Percentiles rank a stretch among this genome's conserved stretches.
Evolutionary conservation across 225 moss, liverwort and hornwort genomes (phyloP).

Genomic region (Marchantia paleacea): DNA sequence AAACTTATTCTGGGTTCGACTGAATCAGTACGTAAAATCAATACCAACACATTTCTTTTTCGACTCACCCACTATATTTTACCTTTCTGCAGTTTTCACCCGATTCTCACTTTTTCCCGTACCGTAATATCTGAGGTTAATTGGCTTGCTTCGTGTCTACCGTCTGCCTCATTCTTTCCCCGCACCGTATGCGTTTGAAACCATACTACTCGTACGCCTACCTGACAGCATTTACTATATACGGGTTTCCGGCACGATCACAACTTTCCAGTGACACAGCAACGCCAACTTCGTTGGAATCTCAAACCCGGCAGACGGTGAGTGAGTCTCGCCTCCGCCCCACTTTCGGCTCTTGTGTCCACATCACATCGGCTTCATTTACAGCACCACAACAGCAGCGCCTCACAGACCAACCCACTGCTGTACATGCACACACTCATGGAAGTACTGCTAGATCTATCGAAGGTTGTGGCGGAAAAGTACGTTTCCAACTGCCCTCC

Average conservation of each 20-base stretch:
- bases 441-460: no score
- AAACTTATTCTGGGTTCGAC: neutral
- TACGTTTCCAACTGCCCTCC: no score
- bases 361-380: neutral
- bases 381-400: no score
- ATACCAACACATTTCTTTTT: no score
- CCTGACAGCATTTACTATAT: neutral
- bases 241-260: neutral
- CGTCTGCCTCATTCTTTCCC: neutral
- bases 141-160: no score
- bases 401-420: neutral
- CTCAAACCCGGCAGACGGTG: neutral
- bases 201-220: neutral
- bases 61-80: no score
- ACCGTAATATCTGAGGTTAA: no score
- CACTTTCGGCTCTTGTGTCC: neutral
- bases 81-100: no score
- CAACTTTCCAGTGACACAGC: neutral
- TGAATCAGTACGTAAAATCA: neutral
- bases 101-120: no score
- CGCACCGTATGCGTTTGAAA: neutral
- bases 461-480: no score
- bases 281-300: neutral
- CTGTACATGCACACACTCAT: neutral
- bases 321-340: neutral